Percentiles rank a stretch among this genome's conserved stretches.
These are phyloP conservation scores for Scedosporium aurantiacum DNA, from an alignment of 2,329 filamentous ascomycete species.

Conservation along the genomic window DNA sequence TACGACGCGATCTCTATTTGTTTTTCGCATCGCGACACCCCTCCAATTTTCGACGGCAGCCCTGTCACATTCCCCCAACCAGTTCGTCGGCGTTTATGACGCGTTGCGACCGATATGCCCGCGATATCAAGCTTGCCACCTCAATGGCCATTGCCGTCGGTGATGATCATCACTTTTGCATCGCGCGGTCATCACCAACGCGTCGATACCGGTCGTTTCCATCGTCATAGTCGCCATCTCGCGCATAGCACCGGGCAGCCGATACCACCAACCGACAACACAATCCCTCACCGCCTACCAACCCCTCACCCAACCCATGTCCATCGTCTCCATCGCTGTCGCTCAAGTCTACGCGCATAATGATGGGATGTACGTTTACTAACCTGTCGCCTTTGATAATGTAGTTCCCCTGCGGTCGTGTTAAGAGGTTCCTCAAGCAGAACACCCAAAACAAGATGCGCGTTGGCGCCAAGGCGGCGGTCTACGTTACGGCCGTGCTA, in stretches of 20 bases:
- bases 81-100: slow-evolving; percentile 8
- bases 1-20: slow-evolving; percentile 7
- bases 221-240: not conserved
- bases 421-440: slow-evolving; percentile 99
- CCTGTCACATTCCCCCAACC: slow-evolving; percentile 6
- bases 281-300: not conserved
- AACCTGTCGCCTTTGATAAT: slow-evolving; percentile 8
- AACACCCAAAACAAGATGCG: slow-evolving; percentile 99
- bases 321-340: not conserved
- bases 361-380: slow-evolving; percentile 9
- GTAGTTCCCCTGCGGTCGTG: slow-evolving; percentile 97
- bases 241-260: not conserved
- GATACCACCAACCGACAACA: not conserved
- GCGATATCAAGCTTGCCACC: not conserved
- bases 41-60: not conserved
- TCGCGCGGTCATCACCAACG: not conserved
- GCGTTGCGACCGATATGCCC: slow-evolving; percentile 5
- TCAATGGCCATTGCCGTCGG: not conserved
- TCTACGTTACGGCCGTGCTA: slow-evolving; percentile 95
- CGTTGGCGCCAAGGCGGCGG: slow-evolving; percentile 94
- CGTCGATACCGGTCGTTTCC: not conserved
- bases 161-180: not conserved
- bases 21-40: slow-evolving; percentile 3
- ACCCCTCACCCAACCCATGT: not conserved
- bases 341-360: not conserved